Evolutionary conservation across 331 rosid genomes (phyloP).

Genomic region (Stylosanthes scabra): DNA sequence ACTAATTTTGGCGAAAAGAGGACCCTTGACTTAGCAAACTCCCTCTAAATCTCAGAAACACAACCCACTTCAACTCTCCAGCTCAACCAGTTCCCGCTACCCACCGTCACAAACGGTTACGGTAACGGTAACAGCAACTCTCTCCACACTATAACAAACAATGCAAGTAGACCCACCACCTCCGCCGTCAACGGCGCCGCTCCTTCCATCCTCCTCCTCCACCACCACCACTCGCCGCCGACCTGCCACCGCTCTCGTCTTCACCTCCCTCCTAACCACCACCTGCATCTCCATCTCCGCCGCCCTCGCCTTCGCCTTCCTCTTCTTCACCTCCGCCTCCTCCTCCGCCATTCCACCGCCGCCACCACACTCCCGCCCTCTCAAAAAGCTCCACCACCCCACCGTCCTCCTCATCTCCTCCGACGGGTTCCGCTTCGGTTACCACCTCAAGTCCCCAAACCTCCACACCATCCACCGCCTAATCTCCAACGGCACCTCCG

Average conservation of each 20-base stretch:
- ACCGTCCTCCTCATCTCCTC: constrained; percentile 72
- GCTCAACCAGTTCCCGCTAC: not conserved
- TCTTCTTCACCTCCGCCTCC: constrained; percentile 50
- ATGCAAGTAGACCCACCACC: not conserved
- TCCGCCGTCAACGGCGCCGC: constrained; percentile 28
- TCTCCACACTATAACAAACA: not conserved
- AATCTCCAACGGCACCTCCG: constrained; percentile 69
- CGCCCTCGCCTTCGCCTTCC: constrained; percentile 55
- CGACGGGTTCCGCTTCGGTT: constrained; percentile 89
- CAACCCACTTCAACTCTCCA: not conserved
- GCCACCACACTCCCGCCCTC: constrained; percentile 44
- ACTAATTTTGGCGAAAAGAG: not conserved
- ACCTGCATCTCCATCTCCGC: constrained; percentile 54
- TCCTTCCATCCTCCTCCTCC: constrained; percentile 50
- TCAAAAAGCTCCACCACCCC: constrained; percentile 56
- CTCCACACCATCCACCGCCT: constrained; percentile 65
- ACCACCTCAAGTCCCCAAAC: constrained; percentile 71
- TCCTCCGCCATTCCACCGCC: not conserved
- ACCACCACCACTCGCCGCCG: constrained; percentile 18
- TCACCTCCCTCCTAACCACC: constrained; percentile 51
- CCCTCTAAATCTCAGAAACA: not conserved
- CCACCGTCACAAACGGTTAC: not conserved
- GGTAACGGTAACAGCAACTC: not conserved
- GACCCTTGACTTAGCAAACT: not conserved
- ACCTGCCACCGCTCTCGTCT: constrained; percentile 42